phyloP scores from a whole-genome alignment of 345 rosid species.

The Bruguiera gymnorhiza region DNA sequence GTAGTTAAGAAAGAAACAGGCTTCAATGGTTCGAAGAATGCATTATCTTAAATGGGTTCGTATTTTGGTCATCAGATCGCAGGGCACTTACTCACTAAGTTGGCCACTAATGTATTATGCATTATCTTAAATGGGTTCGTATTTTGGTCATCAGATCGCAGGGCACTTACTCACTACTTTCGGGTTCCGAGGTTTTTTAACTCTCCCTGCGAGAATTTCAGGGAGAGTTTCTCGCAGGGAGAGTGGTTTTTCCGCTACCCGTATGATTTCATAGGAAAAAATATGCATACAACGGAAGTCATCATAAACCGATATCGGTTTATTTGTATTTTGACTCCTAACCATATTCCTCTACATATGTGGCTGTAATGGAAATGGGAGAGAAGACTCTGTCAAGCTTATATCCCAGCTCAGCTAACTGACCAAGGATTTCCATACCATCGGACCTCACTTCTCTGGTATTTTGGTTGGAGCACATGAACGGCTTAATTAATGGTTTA shows the following conservation, averaged over 20 bases:
- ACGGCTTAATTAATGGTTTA: neutral
- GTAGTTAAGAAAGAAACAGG: too few relatives aligned
- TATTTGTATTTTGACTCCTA: neutral
- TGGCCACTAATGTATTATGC: slow-evolving; percentile 19
- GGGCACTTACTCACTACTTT: neutral
- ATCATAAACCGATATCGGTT: neutral
- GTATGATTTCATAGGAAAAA: slow-evolving; percentile 10
- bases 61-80: slow-evolving; percentile 2
- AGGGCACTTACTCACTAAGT: slow-evolving; percentile 24
- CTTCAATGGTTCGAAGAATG: neutral
- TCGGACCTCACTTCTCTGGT: too few relatives aligned
- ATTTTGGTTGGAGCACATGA: neutral
- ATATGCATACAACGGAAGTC: neutral
- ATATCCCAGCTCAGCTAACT: too few relatives aligned
- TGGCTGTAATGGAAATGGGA: too few relatives aligned
- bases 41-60: neutral
- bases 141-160: too few relatives aligned
- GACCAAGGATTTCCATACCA: too few relatives aligned
- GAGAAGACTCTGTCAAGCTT: too few relatives aligned
- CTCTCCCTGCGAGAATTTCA: slow-evolving; percentile 27
- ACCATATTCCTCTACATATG: neutral
- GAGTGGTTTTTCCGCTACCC: slow-evolving; percentile 37
- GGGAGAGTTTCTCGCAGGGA: slow-evolving; percentile 30
- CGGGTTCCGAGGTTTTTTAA: slow-evolving; percentile 8
- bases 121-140: too few relatives aligned